Conservation (phyloP, 2,329 filamentous ascomycete species). For the Fusarium dlaminii region DNA sequence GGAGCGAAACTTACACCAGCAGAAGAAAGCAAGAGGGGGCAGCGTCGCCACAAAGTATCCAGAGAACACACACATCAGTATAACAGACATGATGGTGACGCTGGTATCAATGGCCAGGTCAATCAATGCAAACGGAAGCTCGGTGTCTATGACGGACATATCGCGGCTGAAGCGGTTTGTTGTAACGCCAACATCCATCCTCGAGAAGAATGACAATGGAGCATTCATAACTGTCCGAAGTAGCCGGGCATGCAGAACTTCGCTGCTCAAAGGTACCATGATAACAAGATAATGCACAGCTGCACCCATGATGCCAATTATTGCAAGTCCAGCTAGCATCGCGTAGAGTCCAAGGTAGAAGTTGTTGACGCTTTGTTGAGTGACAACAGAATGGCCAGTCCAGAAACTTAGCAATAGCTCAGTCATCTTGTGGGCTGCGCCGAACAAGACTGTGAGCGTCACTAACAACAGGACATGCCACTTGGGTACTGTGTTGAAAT, state of each 20-base stretch:
- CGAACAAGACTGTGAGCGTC: not conserved
- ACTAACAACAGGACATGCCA: not conserved
- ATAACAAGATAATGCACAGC: conserved; percentile 3
- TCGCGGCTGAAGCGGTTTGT: conserved; percentile 54
- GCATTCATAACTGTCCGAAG: conserved; percentile 34
- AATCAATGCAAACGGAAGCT: conserved; percentile 44
- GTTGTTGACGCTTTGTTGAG: conserved; percentile 6
- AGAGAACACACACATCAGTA: conserved; percentile 28
- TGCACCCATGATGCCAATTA: not conserved
- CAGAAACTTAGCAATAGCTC: conserved; percentile 25
- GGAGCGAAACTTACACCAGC: not conserved
- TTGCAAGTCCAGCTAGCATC: conserved; percentile 13
- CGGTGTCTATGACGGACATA: conserved; percentile 48
- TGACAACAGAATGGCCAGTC: conserved; percentile 9
- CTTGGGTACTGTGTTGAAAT: conserved; percentile 6
- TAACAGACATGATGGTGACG: not conserved
- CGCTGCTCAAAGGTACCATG: conserved; percentile 6
- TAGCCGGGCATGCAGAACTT: conserved; percentile 17
- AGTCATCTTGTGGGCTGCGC: conserved; percentile 22
- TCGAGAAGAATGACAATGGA: conserved; percentile 50
- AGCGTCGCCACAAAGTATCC: conserved; percentile 15
- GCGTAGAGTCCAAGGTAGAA: conserved; percentile 26
- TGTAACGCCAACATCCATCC: conserved; percentile 49
- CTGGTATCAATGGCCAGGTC: conserved; percentile 30
- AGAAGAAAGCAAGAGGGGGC: conserved; percentile 2